phyloP scores from a whole-genome alignment of 1,284 basidiomycete genomes.

The Austroboletus novae-zelandiae region DNA sequence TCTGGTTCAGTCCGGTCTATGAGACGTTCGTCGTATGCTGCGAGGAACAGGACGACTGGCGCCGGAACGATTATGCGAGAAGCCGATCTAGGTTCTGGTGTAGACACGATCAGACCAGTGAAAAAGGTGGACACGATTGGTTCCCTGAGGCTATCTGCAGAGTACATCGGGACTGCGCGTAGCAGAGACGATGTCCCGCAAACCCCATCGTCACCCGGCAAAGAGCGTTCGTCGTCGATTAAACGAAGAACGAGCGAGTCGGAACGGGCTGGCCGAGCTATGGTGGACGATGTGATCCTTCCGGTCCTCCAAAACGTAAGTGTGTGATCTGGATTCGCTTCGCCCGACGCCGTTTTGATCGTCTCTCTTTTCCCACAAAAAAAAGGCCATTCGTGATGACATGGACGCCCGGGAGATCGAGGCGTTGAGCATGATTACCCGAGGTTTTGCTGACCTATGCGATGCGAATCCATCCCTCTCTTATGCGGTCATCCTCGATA shows the following conservation, averaged over 20 bases:
- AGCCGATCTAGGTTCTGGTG: slow-evolving; percentile 80
- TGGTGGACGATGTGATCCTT: slow-evolving; percentile 81
- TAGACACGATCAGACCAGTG: slow-evolving; percentile 88
- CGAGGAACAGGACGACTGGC: slow-evolving; percentile 59
- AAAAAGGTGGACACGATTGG: slow-evolving; percentile 85
- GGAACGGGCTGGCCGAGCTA: slow-evolving; percentile 62
- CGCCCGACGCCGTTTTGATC: slow-evolving; percentile 8
- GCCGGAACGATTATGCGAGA: slow-evolving; percentile 76
- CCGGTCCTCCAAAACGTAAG: slow-evolving; percentile 73
- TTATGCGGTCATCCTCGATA: slow-evolving; percentile 84
- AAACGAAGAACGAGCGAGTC: slow-evolving; percentile 54
- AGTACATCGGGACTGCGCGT: slow-evolving; percentile 74
- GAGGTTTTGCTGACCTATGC: slow-evolving; percentile 85
- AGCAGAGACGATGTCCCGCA: slow-evolving; percentile 46
- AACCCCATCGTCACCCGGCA: slow-evolving; percentile 39
- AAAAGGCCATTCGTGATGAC: slow-evolving; percentile 68
- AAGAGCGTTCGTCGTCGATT: slow-evolving; percentile 35
- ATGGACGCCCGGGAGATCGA: slow-evolving; percentile 88
- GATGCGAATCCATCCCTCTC: slow-evolving; percentile 80
- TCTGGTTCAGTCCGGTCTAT: slow-evolving; percentile 51
- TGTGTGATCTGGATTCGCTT: slow-evolving; percentile 20
- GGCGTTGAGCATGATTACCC: slow-evolving; percentile 83
- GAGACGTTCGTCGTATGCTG: slow-evolving; percentile 71
- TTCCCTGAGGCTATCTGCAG: slow-evolving; percentile 75
- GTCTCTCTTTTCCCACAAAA: not conserved